Percentiles rank a stretch among this genome's conserved stretches.
These are phyloP conservation scores for Moniliophthora roreri DNA, from an alignment of 1,284 basidiomycete genomes.

Conservation along the genomic window DNA sequence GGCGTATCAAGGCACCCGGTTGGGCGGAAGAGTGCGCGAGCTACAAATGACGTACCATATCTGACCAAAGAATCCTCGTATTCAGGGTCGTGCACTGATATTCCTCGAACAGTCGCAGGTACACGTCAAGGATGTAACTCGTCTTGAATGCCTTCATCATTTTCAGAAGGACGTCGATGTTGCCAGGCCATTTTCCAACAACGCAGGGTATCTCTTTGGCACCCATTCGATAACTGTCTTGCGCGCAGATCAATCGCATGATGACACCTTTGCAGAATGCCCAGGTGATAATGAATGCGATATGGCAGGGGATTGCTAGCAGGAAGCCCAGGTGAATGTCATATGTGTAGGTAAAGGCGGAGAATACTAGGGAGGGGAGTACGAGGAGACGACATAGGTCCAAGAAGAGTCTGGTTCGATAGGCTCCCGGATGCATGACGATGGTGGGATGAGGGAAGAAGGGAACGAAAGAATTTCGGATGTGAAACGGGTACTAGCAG, in stretches of 20 bases:
- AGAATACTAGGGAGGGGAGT: conserved; percentile 37
- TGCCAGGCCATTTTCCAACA: conserved; percentile 72
- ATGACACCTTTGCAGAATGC: conserved; percentile 34
- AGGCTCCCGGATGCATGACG: conserved; percentile 17
- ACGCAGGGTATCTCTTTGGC: conserved; percentile 55
- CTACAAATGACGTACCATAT: conserved; percentile 48
- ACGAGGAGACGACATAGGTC: conserved; percentile 37
- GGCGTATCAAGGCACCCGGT: background rate
- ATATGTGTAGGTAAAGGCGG: conserved; percentile 25
- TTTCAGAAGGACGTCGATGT: conserved; percentile 62
- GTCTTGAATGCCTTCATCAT: conserved; percentile 54
- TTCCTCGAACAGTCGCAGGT: conserved; percentile 63
- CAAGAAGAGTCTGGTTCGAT: conserved; percentile 25
- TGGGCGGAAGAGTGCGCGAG: background rate
- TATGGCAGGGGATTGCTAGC: conserved; percentile 33
- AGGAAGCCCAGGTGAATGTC: conserved; percentile 29
- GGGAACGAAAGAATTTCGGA: background rate
- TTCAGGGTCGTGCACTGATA: conserved; percentile 70
- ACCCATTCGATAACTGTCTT: conserved; percentile 45
- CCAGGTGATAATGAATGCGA: conserved; percentile 41
- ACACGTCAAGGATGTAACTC: conserved; percentile 61
- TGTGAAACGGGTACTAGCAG: no score
- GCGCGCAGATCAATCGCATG: conserved; percentile 33
- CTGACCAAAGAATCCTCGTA: conserved; percentile 61
- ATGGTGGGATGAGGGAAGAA: background rate